phyloP scores from a whole-genome alignment of 23 red algal species.

The Gracilaria vermiculophylla region DNA sequence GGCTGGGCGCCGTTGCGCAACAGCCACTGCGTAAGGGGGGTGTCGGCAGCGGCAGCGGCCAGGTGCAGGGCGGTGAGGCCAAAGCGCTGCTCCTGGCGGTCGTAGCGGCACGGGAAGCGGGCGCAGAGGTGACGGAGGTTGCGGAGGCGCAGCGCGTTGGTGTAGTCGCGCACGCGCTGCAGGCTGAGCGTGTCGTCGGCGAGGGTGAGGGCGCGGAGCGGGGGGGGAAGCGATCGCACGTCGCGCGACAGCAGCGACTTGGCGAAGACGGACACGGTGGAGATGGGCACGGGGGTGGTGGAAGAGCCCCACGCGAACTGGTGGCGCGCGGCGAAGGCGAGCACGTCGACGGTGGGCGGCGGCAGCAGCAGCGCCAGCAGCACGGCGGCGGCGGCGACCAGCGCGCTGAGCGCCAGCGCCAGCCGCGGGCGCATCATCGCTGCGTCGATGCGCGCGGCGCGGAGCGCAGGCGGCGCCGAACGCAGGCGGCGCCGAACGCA shows the following conservation, averaged over 20 bases:
- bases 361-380: not conserved
- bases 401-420: not conserved
- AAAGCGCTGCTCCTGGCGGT: slow-evolving; percentile 39
- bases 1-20: slow-evolving; percentile 19
- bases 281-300: slow-evolving; percentile 68
- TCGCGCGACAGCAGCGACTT: slow-evolving; percentile 60
- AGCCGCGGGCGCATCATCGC: not conserved
- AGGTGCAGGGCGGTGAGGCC: slow-evolving; percentile 62
- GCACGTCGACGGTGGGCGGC: slow-evolving; percentile 10
- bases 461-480: not conserved
- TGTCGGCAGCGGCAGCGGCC: slow-evolving; percentile 26
- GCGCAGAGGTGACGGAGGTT: slow-evolving; percentile 14
- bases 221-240: slow-evolving; percentile 1
- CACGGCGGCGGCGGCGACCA: slow-evolving; percentile 2
- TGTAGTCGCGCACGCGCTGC: slow-evolving; percentile 39
- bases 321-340: slow-evolving; percentile 7
- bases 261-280: slow-evolving; percentile 48
- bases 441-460: too few relatives aligned
- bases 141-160: slow-evolving; percentile 32
- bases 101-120: not conserved
- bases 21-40: not conserved
- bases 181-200: slow-evolving; percentile 13
- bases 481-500: not conserved
- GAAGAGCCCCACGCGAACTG: slow-evolving; percentile 51
- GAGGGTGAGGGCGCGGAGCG: slow-evolving; percentile 1